phyloP scores from a whole-genome alignment of 306 rosid species.

The Arachis stenosperma region DNA sequence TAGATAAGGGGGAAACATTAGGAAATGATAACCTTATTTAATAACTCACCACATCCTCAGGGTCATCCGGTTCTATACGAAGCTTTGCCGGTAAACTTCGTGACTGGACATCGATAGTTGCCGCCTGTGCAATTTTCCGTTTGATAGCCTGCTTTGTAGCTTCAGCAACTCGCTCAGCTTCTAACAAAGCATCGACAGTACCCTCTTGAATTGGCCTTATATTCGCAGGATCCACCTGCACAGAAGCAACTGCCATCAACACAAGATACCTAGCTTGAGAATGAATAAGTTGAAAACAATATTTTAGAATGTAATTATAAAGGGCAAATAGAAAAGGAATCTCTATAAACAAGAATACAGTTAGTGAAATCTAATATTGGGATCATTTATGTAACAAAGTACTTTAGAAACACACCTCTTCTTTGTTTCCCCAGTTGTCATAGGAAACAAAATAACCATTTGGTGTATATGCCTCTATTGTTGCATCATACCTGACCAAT shows the following conservation, averaged over 20 bases:
- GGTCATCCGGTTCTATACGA: constrained; percentile 90
- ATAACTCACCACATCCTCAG: constrained; percentile 90
- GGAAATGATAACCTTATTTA: background rate
- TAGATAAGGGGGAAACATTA: background rate
- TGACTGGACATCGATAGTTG: constrained; percentile 78
- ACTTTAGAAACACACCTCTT: constrained; percentile 71
- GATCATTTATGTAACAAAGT: constrained; percentile 18
- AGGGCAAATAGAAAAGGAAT: too few species aligned
- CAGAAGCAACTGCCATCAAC: constrained; percentile 37
- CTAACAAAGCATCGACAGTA: constrained; percentile 73
- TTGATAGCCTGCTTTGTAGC: constrained; percentile 96
- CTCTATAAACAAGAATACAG: background rate
- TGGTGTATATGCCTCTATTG: constrained; percentile 70
- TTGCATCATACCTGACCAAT: constrained; percentile 87
- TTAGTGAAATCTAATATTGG: constrained; percentile 26
- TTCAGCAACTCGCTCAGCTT: constrained; percentile 95
- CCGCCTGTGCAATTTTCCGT: constrained; percentile 93
- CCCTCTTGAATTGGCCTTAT: constrained; percentile 81
- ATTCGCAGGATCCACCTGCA: constrained; percentile 95
- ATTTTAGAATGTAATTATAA: constrained; percentile 20
- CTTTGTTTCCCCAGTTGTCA: constrained; percentile 91
- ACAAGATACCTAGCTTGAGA: constrained; percentile 20
- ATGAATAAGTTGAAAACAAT: background rate
- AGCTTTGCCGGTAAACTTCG: constrained; percentile 88
- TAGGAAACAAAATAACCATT: constrained; percentile 79